Evolutionary conservation across 1,139 yeast species (phyloP).

Genomic region (Suhomyces kunorum): DNA sequence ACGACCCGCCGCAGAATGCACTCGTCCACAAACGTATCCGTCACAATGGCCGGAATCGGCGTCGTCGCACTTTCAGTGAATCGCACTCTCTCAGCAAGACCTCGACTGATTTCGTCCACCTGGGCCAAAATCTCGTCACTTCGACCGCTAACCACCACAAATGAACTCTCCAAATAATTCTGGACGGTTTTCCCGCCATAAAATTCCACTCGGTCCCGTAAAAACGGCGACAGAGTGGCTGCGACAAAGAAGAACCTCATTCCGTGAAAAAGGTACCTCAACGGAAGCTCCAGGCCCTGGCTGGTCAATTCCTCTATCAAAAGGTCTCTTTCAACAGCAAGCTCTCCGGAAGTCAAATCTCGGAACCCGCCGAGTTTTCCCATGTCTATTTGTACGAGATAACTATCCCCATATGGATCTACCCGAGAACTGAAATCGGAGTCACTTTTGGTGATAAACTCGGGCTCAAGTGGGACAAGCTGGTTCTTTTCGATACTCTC

Average conservation of each 20-base stretch:
- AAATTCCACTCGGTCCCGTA: conserved; percentile 28
- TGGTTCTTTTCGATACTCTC: conserved; percentile 54
- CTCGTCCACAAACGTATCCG: conserved; percentile 40
- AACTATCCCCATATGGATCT: conserved; percentile 61
- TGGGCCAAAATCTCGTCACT: conserved; percentile 10
- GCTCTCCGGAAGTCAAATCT: conserved; percentile 12
- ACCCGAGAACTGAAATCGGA: conserved; percentile 24
- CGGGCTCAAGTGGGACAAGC: conserved; percentile 60
- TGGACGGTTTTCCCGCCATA: conserved; percentile 34
- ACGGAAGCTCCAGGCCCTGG: conserved; percentile 20
- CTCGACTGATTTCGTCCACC: conserved; percentile 19
- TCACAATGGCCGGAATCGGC: conserved; percentile 51
- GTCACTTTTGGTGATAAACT: conserved; percentile 44
- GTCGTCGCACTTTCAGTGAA: conserved; percentile 20
- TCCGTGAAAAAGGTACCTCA: conserved; percentile 24
- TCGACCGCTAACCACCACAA: conserved; percentile 24
- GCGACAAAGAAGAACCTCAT: conserved; percentile 28
- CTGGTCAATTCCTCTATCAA: conserved; percentile 13
- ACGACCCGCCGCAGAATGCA: conserved; percentile 41
- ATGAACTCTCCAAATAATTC: conserved; percentile 23
- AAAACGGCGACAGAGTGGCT: conserved; percentile 7
- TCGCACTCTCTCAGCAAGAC: conserved; percentile 24
- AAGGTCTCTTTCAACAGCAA: conserved; percentile 13
- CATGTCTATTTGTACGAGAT: conserved; percentile 24
- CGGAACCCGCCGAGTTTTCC: conserved; percentile 3